Base-by-base conservation (phyloP, 1,284 basidiomycete genomes). In the Cystobasidium sp. region DNA sequence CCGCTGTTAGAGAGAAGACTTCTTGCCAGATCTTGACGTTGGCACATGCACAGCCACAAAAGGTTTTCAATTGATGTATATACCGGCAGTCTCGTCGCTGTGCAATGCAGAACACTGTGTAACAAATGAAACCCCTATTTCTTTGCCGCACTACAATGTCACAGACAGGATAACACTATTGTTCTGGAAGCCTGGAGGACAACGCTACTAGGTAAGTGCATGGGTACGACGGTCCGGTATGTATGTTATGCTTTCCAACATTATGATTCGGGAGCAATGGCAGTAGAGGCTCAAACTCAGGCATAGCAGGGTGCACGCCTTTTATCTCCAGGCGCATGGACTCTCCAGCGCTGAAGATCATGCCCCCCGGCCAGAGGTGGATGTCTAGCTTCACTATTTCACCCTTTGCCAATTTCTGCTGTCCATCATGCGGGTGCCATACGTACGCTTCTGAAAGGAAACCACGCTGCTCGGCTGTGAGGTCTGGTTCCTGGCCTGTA, bases 361-460 rank as follows among this genome's bases (percentile, higher is more conserved):
- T 76, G 20, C 78, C 79, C 67, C 77, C 77, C 20, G 78, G 77
- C 80, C 80, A 80, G 59, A 80, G 75, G 12, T 78, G 78, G 58
- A 80, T 80, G 56, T 78, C 78, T 43, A 80, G 74, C 55, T 75
- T 63, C 47, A 79, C 79, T 22, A 79, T 65, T 62, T 77, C 73
- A 51, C 79, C 79, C 18, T 52, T 74, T 5, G 67, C 55, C 24
- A 81, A 75, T 20, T 74, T 14, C 59, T 70, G 20, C 18, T 10
- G 6, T n/a, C 37, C 14, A 47, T 70, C 68, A 24, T 70, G 68
- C 41, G 56, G 55, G 44, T 62, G 68, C 24, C 22, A 68, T 12
- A 52, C 75, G 68, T 79, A 76, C 24, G 76, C 58, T 72, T 73
- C 73, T 64, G 77, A 53, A 75, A 77, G 77, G 64, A 68, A 37